Evolutionary conservation across 2,329 filamentous ascomycete genomes (phyloP).

Genomic region (Epichloe baconii): DNA sequence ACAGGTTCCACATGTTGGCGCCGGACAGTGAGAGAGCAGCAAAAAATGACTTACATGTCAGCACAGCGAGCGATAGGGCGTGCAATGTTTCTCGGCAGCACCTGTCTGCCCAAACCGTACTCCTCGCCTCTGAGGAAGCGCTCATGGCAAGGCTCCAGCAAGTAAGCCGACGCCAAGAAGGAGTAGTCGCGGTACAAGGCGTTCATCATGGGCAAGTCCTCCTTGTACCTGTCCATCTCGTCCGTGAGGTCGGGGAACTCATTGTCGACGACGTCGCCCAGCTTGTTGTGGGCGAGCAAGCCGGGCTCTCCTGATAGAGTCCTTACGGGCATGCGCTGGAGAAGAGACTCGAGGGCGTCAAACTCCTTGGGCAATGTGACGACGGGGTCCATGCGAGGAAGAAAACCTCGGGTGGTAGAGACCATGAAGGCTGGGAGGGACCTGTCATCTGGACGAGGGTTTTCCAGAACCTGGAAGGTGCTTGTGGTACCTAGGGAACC

Average conservation of each 20-base stretch:
- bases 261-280: constrained; percentile 62
- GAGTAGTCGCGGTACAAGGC: constrained; percentile 86
- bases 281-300: constrained; percentile 57
- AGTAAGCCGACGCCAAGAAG: constrained; percentile 77
- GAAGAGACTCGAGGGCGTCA: constrained; percentile 54
- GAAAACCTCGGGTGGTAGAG: constrained; percentile 60
- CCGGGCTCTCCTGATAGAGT: constrained; percentile 62
- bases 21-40: background rate
- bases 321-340: constrained; percentile 67
- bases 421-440: constrained; percentile 67
- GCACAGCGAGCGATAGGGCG: constrained; percentile 73
- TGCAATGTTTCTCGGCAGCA: constrained; percentile 62
- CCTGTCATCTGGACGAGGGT: constrained; percentile 47
- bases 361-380: constrained; percentile 60
- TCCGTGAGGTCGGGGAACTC: constrained; percentile 66
- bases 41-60: constrained; percentile 53
- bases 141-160: constrained; percentile 84
- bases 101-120: constrained; percentile 66
- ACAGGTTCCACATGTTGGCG: too few relatives aligned
- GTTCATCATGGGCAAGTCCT: constrained; percentile 68
- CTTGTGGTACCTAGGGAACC: constrained; percentile 23
- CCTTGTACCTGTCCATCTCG: constrained; percentile 56
- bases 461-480: constrained; percentile 48
- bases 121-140: constrained; percentile 54
- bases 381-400: constrained; percentile 53